Percentiles rank a stretch among this genome's conserved stretches.
phyloP scores from a whole-genome alignment of 2,329 filamentous ascomycete genomes.

The Arthrinium puccinioides region DNA sequence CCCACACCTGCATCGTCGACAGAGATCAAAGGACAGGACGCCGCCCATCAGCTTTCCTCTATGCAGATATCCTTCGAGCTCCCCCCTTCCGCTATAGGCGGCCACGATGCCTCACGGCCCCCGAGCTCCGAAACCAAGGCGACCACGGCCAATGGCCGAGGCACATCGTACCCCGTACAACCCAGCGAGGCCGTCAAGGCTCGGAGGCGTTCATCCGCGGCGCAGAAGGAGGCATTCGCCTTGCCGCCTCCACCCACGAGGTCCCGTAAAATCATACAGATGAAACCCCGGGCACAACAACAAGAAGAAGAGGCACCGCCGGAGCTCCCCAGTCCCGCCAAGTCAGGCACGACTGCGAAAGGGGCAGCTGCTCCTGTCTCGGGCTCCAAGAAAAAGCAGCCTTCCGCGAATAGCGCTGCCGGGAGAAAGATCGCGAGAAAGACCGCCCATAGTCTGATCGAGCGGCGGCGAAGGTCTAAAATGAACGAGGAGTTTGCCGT shows the following conservation, averaged over 20 bases:
- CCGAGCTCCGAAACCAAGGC: conserved; percentile 32
- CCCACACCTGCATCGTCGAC: conserved; percentile 75
- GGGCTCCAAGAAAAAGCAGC: conserved; percentile 66
- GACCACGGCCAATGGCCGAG: conserved; percentile 16
- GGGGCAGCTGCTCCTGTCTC: conserved; percentile 16
- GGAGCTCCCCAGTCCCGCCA: neutral
- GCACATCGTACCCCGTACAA: conserved; percentile 35
- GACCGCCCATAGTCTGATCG: conserved; percentile 92
- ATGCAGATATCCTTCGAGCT: conserved; percentile 67
- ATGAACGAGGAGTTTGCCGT: conserved; percentile 99
- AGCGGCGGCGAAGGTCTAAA: conserved; percentile 81
- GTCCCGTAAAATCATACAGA: conserved; percentile 94
- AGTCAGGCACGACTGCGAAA: conserved; percentile 5
- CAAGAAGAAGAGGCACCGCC: conserved; percentile 19
- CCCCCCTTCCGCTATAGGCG: conserved; percentile 63
- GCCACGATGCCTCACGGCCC: conserved; percentile 36
- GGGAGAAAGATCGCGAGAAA: conserved; percentile 94
- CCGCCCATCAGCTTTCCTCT: conserved; percentile 48
- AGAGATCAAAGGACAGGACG: conserved; percentile 69
- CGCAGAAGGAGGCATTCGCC: conserved; percentile 60
- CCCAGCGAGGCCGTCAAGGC: conserved; percentile 41
- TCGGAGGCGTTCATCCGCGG: conserved; percentile 42
- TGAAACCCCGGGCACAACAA: conserved; percentile 63
- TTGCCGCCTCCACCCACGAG: conserved; percentile 88
- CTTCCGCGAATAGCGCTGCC: conserved; percentile 69